Evolutionary conservation across 306 rosid species (phyloP), one percentile per base, ranked within the genome.

Genomic region (Hippophae rhamnoides): DNA sequence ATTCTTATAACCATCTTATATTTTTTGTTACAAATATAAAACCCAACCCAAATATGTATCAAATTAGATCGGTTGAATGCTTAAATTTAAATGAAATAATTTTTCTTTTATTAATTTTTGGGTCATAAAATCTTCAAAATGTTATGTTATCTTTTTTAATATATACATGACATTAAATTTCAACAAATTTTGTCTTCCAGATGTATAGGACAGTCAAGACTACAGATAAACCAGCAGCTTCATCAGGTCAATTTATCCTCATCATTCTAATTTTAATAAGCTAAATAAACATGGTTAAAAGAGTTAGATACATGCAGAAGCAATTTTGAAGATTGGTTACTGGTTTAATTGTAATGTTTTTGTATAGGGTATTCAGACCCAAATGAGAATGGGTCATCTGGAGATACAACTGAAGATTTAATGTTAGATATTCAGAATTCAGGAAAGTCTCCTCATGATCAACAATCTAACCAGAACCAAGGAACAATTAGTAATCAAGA

Each of bases 131-230:
- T 31, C 4, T 31, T 31, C 5, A 31, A 31, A 31, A 31, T 31
- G 38, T 31, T 31, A 2, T 31, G 38, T 0, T 31, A 31, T 31
- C 38, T 31, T 31, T 2, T 31, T 31, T 31, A 4, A 31, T 5
- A 31, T 31, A 51, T 13, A 6, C 6, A 51, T 13, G 27, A 38
- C 27, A 52, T 66, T 51, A 26, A 42, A 31, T 31, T 31, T 31
- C 5, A 31, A 31, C 31, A 9, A 55, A 53, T 26, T 10, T 56
- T 43, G 49, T 10, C 47, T 69, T 76, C 45, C 79, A 92, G 99
- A 92, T 92, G 99, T 92, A 88, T 72, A 78, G 99, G 71, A 92
- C 99, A 70, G 96, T 92, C 58, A 92, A 92, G 66, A 92, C 94
- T 27, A 92, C 96, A 7, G 96, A 88, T 65, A 85, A 74, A 75